Percentiles rank a stretch among this genome's conserved stretches.
Conservation (phyloP, 805 yeast genomes). For the Ogataea ramenticola region DNA sequence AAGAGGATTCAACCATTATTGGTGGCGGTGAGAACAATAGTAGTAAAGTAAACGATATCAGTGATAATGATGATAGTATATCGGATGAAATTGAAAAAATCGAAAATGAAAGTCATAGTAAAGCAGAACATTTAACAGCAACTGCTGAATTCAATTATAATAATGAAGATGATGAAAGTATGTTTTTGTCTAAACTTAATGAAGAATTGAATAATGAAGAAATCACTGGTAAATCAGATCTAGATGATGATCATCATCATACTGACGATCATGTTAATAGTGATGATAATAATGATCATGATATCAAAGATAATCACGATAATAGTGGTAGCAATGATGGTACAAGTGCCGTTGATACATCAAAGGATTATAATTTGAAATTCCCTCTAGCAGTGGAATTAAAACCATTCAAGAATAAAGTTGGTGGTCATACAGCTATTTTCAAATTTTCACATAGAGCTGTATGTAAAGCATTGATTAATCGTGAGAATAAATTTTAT, state of each 20-base stretch:
- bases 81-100: too few species aligned
- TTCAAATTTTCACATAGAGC: conserved; percentile 87
- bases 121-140: conserved; percentile 39
- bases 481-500: conserved; percentile 86
- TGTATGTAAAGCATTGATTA: conserved; percentile 87
- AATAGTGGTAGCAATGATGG: neutral
- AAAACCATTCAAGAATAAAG: conserved; percentile 86
- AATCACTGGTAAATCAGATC: neutral
- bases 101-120: neutral
- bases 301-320: conserved; percentile 25
- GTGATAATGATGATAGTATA: neutral
- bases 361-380: conserved; percentile 20
- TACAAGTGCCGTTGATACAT: conserved; percentile 1
- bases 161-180: conserved; percentile 10
- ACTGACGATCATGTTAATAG: neutral
- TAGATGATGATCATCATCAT: neutral
- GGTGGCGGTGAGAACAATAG: neutral
- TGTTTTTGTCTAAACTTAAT: conserved; percentile 15
- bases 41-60: neutral
- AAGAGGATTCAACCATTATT: too few species aligned
- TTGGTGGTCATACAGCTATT: conserved; percentile 97
- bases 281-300: neutral
- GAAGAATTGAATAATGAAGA: conserved; percentile 14
- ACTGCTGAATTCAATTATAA: conserved; percentile 39
- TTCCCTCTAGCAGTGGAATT: conserved; percentile 80